Evolutionary conservation across 352 stramenopile species (phyloP), one percentile per base, ranked within the genome.

Genomic region (Paralagenidium karlingii): DNA sequence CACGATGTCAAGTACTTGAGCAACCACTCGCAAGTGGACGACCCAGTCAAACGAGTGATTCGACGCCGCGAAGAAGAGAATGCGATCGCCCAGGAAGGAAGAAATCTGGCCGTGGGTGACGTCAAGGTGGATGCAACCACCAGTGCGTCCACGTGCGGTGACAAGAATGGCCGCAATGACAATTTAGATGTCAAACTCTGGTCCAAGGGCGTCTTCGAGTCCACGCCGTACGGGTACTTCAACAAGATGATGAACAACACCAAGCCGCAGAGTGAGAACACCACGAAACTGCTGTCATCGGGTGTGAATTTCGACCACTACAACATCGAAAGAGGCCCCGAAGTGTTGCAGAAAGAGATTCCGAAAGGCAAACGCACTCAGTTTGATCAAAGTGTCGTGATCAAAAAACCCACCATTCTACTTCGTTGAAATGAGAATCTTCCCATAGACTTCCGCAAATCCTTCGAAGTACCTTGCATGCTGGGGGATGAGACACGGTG

Each of bases 221-320:
- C 65, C 60, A 88, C 74, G 10, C 70, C 70, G 30, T 84, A 87
- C 43, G 74, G 74, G 7, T 88, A 85, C 43, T 87, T 87, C 60
- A 63, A 87, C 64, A 86, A 83, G 47, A 77, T 83, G 60, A 83
- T 83, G 68, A 68, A 47, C 43, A 71, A 49, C 38, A 65, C 55
- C 0, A 20, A 7, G 19, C 8, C 30, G 3, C 47, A 58, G 12
- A 71, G 46, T 41, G 42, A 51, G 0, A 60, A 75, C 44, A 53
- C 57, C 15, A 64, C 56, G 25, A 74, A 68, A 39, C 69, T 65
- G 20, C 67, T 78, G 36, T 59, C 68, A 34, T 88, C 74, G 19
- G 65, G 49, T 20, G 63, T 84, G 18, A 64, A 64, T n/a, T 43
- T 82, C 5, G 68, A 87, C 39, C 74, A 83, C 31, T 84, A 87